Base-by-base conservation (phyloP, 176 grass and related monocot genomes). In the Eremochloa ophiuroides region DNA sequence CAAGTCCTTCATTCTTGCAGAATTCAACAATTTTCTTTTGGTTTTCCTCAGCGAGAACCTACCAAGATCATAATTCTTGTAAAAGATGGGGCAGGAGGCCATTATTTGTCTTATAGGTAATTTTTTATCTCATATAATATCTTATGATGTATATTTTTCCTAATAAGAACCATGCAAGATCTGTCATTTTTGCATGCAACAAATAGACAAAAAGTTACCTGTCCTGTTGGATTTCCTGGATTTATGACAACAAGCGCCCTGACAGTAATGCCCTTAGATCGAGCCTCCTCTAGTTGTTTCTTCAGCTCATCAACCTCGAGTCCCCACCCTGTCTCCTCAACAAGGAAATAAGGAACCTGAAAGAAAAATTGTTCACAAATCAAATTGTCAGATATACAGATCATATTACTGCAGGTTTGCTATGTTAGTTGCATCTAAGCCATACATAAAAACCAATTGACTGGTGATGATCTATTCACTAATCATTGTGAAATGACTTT, bases 181-280 rank as follows among this genome's bases (percentile, higher is more conserved):
- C 73, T 77, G 10, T 64, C 22, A 58, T 13, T 60, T 67, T 65
- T 76, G 42, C 43, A 71, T 44, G 82, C 74, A 68, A 77, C 74
- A 80, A 53, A 70, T 62, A 60, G 65, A 73, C 15, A 47, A 73
- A 72, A 23, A 87, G 20, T 73, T 33, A 92, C 91, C 94, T 97
- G 94, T 80, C 92, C 94, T 27, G 94, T 97, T 71, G 94, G 94
- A 62, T 97, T 97, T 74, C 94, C 94, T 35, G 94, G 94, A 91
- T 97, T 97, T 88, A 97, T 94, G 85, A 97, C 92, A 63, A 92
- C 89, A 11, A 97, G 80, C 0, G 89, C 92, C 80, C 92, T 92
- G 35, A 97, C 89, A 40, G 73, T 94, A 75, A 92, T 97, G 78
- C 94, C 94, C 89, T 94, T 97, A 82, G 89, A 94, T 64, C 74